Conservation (phyloP, 768 basidiomycete species). For the Rubroboletus pulcherrimus region DNA sequence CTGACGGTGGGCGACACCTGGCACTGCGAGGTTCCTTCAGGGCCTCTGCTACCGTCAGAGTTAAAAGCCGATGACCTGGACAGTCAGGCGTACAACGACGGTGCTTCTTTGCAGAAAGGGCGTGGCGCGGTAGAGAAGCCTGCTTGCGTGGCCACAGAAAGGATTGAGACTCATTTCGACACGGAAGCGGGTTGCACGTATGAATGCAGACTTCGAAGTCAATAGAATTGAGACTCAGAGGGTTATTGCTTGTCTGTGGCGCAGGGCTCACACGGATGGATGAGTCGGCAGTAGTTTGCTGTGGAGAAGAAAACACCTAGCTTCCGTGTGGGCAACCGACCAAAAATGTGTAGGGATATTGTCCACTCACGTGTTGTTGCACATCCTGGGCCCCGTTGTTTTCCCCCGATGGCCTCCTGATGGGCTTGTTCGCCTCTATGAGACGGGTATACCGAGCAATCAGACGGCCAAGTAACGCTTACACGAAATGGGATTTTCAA, state of each 20-base stretch:
- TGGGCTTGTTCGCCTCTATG: conserved; percentile 5
- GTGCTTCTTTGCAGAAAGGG: conserved; percentile 24
- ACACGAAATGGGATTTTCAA: conserved; percentile 24
- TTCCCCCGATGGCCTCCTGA: conserved; percentile 7
- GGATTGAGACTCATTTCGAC: conserved; percentile 27
- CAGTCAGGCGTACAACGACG: conserved; percentile 13
- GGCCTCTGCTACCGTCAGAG: conserved; percentile 14
- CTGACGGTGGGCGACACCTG: conserved; percentile 22
- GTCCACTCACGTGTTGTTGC: conserved; percentile 14
- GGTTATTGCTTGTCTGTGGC: background rate
- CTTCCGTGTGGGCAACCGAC: background rate
- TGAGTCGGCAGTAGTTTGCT: background rate
- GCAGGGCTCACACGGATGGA: conserved; percentile 2
- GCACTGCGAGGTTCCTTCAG: conserved; percentile 19
- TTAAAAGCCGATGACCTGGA: conserved; percentile 22
- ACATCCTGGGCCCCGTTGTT: background rate
- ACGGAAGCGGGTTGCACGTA: conserved; percentile 20
- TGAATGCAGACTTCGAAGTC: conserved; percentile 28
- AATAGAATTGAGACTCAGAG: background rate
- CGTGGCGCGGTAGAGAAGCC: conserved; percentile 23
- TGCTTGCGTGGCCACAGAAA: conserved; percentile 24
- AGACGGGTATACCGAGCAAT: background rate
- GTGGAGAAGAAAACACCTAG: background rate
- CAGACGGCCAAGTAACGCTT: background rate
- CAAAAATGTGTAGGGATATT: background rate